These are phyloP conservation scores for Biscogniauxia mediterranea DNA, from an alignment of 2,329 filamentous ascomycete genomes.

Conservation along the genomic window DNA sequence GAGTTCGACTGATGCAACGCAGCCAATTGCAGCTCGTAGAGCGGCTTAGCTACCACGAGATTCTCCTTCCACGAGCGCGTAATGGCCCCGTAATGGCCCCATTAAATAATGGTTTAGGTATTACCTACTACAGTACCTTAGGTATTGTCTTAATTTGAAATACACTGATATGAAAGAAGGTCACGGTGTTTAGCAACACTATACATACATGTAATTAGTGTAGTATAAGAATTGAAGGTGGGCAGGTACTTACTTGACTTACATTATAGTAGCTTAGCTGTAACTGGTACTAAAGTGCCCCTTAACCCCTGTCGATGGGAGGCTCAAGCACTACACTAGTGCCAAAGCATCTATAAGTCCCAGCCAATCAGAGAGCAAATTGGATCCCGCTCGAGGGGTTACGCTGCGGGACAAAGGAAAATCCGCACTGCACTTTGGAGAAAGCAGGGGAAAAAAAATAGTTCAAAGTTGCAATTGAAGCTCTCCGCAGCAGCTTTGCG, in stretches of 20 bases:
- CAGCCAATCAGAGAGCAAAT: not conserved
- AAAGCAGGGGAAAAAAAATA: not conserved
- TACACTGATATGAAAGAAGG: no score
- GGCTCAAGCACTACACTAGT: not conserved
- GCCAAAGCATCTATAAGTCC: not conserved
- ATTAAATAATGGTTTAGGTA: no score
- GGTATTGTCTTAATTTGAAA: not conserved
- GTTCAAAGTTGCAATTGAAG: not conserved
- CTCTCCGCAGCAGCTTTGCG: not conserved
- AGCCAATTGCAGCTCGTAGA: slow-evolving; percentile 8
- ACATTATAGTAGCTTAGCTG: no score
- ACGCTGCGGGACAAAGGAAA: not conserved
- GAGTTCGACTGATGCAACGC: slow-evolving; percentile 37
- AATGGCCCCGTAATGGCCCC: not conserved
- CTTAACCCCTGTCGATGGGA: not conserved
- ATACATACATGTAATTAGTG: no score
- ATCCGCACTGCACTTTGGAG: not conserved
- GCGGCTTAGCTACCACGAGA: slow-evolving; percentile 11
- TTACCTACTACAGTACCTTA: no score
- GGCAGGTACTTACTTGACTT: no score
- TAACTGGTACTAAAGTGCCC: not conserved
- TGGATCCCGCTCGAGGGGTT: not conserved
- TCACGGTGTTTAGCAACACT: no score
- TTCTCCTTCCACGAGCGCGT: not conserved
- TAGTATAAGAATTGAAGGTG: no score